A percentile compares a stretch with the other conserved stretches of the same genome.
These are phyloP conservation scores for Ciborinia camelliae DNA, from an alignment of 2,329 filamentous ascomycete species.

Conservation along the genomic window DNA sequence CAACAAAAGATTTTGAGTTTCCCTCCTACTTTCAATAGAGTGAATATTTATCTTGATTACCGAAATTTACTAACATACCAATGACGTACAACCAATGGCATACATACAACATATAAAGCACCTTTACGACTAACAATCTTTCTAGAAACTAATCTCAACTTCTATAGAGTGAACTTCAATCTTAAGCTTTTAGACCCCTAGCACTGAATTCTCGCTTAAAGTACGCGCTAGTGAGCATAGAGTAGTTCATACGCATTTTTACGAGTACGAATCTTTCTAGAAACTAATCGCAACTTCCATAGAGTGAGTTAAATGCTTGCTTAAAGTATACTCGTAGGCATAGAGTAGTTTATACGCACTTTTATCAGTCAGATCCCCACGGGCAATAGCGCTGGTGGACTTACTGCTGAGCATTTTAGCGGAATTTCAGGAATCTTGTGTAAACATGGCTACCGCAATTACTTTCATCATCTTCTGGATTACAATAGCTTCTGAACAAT, in stretches of 20 bases:
- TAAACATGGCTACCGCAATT: not conserved
- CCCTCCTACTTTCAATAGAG: not conserved
- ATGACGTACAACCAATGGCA: not conserved
- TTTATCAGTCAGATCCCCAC: not conserved
- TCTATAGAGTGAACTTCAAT: not conserved
- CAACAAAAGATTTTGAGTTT: not conserved
- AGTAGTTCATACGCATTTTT: too few relatives aligned
- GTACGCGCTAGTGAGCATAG: not conserved
- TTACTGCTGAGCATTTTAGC: not conserved
- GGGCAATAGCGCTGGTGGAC: not conserved
- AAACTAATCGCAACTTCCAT: too few relatives aligned
- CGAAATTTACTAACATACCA: not conserved
- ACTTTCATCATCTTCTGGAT: not conserved
- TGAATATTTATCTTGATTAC: not conserved
- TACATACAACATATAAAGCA: accelerated
- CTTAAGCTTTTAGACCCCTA: not conserved
- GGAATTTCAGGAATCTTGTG: not conserved
- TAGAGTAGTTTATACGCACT: too few relatives aligned
- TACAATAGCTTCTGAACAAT: not conserved
- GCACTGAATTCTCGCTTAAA: not conserved
- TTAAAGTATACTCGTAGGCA: too few relatives aligned
- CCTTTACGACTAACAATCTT: not conserved
- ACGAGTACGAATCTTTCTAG: too few relatives aligned
- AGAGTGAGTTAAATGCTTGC: too few relatives aligned
- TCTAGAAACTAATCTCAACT: not conserved